Percentiles rank a stretch among this genome's conserved stretches.
phyloP scores from a whole-genome alignment of 2,329 filamentous ascomycete genomes.

The Claviceps sp. region DNA sequence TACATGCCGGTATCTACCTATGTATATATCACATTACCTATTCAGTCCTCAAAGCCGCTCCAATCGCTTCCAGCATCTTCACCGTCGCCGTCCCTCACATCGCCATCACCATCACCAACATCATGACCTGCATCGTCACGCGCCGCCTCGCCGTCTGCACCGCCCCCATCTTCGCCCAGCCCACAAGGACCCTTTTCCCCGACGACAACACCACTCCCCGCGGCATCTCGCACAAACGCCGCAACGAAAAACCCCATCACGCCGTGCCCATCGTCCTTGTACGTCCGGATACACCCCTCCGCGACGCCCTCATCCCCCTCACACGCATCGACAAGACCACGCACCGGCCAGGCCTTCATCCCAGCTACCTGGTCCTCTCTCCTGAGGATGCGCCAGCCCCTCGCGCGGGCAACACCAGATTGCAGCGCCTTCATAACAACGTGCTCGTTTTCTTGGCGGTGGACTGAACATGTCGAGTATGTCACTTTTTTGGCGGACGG shows the following conservation, averaged over 20 bases:
- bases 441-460: slow-evolving; percentile 76
- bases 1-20: no score
- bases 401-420: slow-evolving; percentile 49
- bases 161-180: slow-evolving; percentile 39
- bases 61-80: slow-evolving; percentile 9
- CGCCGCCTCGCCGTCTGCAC: slow-evolving; percentile 19
- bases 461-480: slow-evolving; percentile 88
- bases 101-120: slow-evolving; percentile 20
- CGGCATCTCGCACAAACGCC: slow-evolving; percentile 47
- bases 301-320: slow-evolving; percentile 39
- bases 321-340: slow-evolving; percentile 40
- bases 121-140: slow-evolving; percentile 26
- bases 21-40: neutral
- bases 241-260: slow-evolving; percentile 95
- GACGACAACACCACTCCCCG: neutral
- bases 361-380: slow-evolving; percentile 63
- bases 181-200: slow-evolving; percentile 37
- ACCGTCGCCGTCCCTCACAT: slow-evolving; percentile 9
- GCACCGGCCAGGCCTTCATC: slow-evolving; percentile 61
- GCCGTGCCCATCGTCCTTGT: slow-evolving; percentile 66
- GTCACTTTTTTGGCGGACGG: slow-evolving; percentile 62
- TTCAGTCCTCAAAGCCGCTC: slow-evolving; percentile 8
- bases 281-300: slow-evolving; percentile 69
- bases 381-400: slow-evolving; percentile 66
- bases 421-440: slow-evolving; percentile 62